Conservation (phyloP, 345 rosid species). For the Syzygium aqueum region DNA sequence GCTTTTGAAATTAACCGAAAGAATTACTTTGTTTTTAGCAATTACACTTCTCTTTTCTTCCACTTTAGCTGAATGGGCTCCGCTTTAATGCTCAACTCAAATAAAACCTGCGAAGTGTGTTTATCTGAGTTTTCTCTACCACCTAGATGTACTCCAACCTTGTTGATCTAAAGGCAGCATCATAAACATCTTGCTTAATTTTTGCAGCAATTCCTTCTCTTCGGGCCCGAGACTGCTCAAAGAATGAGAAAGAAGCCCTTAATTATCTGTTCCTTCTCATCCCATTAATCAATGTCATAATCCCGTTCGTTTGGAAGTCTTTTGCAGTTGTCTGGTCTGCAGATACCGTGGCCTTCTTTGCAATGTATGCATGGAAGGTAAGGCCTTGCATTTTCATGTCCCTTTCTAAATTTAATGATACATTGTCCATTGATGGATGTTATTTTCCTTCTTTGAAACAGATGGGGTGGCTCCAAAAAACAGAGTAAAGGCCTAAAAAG, state of each 20-base stretch:
- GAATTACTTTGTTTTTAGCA: neutral
- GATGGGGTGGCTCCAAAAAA: conserved; percentile 65
- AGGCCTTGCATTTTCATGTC: neutral
- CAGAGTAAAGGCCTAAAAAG: conserved; percentile 22
- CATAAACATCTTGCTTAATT: neutral
- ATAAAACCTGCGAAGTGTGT: neutral
- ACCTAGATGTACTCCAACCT: neutral
- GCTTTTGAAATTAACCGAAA: neutral
- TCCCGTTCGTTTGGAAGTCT: conserved; percentile 88
- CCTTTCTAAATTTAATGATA: neutral
- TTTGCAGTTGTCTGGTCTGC: conserved; percentile 94
- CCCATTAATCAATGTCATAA: conserved; percentile 72
- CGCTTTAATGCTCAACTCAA: neutral
- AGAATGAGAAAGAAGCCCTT: conserved; percentile 88
- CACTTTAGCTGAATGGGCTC: neutral
- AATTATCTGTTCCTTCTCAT: conserved; percentile 81
- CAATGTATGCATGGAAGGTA: conserved; percentile 98
- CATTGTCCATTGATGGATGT: neutral
- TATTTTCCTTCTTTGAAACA: conserved; percentile 1
- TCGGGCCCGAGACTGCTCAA: conserved; percentile 87
- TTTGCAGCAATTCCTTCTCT: conserved; percentile 86
- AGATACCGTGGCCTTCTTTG: conserved; percentile 74
- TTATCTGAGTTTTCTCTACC: neutral
- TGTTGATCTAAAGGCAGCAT: neutral
- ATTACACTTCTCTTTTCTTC: neutral